These are phyloP conservation scores for Cantharellus anzutake DNA, from an alignment of 768 basidiomycete species.

Conservation along the genomic window DNA sequence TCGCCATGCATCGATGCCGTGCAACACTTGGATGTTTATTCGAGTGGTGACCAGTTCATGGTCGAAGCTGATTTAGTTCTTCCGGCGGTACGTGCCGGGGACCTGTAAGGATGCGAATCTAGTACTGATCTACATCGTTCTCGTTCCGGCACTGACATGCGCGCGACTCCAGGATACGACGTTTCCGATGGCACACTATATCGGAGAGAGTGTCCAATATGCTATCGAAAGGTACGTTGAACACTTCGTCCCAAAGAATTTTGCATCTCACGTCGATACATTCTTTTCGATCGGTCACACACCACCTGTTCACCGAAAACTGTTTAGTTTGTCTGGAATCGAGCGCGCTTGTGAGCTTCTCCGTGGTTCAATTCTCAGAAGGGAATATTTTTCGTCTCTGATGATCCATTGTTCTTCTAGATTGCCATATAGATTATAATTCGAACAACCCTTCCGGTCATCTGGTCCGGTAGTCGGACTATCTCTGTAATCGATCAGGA, in stretches of 20 bases:
- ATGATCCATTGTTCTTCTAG: background rate
- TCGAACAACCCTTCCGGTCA: background rate
- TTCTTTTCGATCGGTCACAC: too few species aligned
- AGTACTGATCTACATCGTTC: too few species aligned
- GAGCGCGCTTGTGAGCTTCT: background rate
- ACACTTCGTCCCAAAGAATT: too few species aligned
- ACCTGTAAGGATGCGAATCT: too few species aligned
- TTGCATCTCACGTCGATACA: too few species aligned
- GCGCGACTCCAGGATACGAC: background rate
- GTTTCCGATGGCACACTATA: background rate
- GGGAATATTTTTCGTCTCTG: background rate
- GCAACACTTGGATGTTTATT: background rate
- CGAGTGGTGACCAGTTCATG: background rate
- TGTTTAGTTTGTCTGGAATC: background rate
- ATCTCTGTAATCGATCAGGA: too few species aligned
- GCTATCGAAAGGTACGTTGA: background rate
- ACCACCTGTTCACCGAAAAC: too few species aligned
- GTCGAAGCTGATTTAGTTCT: background rate
- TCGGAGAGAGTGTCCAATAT: background rate
- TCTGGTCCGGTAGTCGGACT: background rate
- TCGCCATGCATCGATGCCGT: background rate
- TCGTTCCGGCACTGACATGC: too few species aligned
- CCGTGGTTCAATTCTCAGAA: background rate
- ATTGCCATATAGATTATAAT: background rate
- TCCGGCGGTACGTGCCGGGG: background rate